Evolutionary conservation across 306 rosid genomes (phyloP), one percentile per base, ranked within the genome.

Genomic region (Coriaria nepalensis): DNA sequence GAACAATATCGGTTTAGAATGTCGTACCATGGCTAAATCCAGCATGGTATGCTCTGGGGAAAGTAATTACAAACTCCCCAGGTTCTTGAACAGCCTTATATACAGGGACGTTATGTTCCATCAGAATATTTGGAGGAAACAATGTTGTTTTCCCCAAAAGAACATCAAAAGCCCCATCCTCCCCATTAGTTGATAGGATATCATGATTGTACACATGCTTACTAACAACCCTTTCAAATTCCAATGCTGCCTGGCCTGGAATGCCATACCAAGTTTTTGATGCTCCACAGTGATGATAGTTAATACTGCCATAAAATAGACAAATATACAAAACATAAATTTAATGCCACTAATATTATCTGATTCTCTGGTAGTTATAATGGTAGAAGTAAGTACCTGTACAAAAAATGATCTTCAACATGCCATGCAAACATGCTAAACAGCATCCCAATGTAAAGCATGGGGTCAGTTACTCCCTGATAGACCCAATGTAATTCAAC

Each of bases 351-450:
- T 29, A 47, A 10, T 57, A 47, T 15, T 49, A 10, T 55, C 42
- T 33, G 63, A 48, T 45, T 50, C 33, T 13, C 50, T 29, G 20
- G 37, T 32, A 36, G 14, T 56, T 12, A 55, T 10, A 20, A 6
- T 33, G 35, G 37, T 36, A 34, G 43, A 35, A 48, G 13, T 32
- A 53, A 49, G 40, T 71, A 85, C 98, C 98, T 92, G 70, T 92
- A 85, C 72, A 92, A 58, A 65, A 71, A 92, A 72, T 86, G 96
- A 72, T 92, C 98, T 63, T 92, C 96, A 68, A 85, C 98, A 10
- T 92, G 96, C 98, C 98, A 92, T 20, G 96, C 98, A 75, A 92
- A 92, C 80, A 92, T 65, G 52, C 98, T 92, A 60, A 92, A 92
- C 41, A 92, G 73, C 96, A 92, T 92, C 59, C 96, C 96, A 65